Percentiles rank a stretch among this genome's conserved stretches.
phyloP scores from a whole-genome alignment of 2,329 filamentous ascomycete genomes.

The Metarhizium rileyi region DNA sequence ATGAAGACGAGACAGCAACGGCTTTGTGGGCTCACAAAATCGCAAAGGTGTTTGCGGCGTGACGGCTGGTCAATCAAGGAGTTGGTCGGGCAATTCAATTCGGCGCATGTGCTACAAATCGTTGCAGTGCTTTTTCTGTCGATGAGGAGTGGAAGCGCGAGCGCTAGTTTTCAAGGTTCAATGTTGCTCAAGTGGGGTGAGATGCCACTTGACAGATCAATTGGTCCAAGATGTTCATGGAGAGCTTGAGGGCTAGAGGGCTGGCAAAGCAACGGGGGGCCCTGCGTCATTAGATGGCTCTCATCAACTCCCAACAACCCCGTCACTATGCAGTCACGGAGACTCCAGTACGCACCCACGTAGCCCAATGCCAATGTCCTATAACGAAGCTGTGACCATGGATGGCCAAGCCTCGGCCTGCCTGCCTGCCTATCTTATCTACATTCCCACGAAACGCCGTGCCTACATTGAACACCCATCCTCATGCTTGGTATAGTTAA shows the following conservation, averaged over 20 bases:
- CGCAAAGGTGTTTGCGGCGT: neutral
- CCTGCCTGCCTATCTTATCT: neutral
- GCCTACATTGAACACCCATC: neutral
- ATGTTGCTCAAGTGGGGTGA: slow-evolving; percentile 1
- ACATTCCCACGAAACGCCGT: slow-evolving; percentile 1
- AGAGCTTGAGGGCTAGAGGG: too few species aligned
- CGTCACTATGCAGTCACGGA: neutral
- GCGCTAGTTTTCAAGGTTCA: neutral
- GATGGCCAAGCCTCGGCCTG: neutral
- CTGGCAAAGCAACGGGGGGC: too few species aligned
- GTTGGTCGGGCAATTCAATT: slow-evolving; percentile 1
- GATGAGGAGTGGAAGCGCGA: neutral
- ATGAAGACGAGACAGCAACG: too few species aligned
- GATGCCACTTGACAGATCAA: too few species aligned
- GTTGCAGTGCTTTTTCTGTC: neutral
- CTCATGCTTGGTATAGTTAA: slow-evolving; percentile 5
- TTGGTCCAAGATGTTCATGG: too few species aligned
- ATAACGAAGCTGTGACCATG: neutral
- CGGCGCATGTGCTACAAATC: neutral
- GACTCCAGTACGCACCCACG: too few species aligned
- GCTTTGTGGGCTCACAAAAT: neutral
- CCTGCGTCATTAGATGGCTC: too few species aligned
- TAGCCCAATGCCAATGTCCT: neutral
- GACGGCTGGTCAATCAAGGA: neutral
- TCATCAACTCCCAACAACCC: too few species aligned